Base-by-base conservation (phyloP, 2,329 filamentous ascomycete genomes). In the Drechslerella dactyloides region DNA sequence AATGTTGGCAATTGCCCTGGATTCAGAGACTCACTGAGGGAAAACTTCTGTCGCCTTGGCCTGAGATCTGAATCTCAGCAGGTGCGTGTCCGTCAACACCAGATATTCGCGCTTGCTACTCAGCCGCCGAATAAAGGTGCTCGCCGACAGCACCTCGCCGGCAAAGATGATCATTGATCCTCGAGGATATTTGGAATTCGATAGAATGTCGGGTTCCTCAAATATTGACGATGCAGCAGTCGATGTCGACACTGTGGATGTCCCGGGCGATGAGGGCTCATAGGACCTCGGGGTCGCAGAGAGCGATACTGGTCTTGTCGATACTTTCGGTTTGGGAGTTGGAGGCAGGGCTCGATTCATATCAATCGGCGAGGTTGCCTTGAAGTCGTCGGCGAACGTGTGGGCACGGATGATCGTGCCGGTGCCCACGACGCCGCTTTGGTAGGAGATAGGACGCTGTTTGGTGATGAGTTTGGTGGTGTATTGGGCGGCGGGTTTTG, bases 81-180 rank as follows among this genome's bases (percentile, higher is more conserved):
- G 80, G 78, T 90, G 86, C 4, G 84, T 85, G 74, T 90, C 88
- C 5, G 87, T 90, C 74, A 90, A 81, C 13, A 90, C 88, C 61
- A 90, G 80, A 76, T 89, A 90, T 78, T 90, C 87, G 79, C 84
- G 88, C 80, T 87, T 89, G 23, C 59, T 63, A 17, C 62, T 57
- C 54, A 73, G 46, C 80, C 89, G 89, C 77, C 87, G 82, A 79
- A 90, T 89, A 83, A 90, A 85, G 69, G 85, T 85, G 63, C 85
- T 87, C 54, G 86, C 86, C 11, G 86, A 89, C 79, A 90, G 87
- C 15, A 90, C 85, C 77, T 89, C 88, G 40, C 88, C 88, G 80
- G 89, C 85, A 73, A 73, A 73, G 35, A 73, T 40, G n/a, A 73
- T 68, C 44, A 68, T 46, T 2, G 68, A 65, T 6, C 62, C 54